Conservation (phyloP, 73 alveolate species). For the Uronychia setigera region DNA sequence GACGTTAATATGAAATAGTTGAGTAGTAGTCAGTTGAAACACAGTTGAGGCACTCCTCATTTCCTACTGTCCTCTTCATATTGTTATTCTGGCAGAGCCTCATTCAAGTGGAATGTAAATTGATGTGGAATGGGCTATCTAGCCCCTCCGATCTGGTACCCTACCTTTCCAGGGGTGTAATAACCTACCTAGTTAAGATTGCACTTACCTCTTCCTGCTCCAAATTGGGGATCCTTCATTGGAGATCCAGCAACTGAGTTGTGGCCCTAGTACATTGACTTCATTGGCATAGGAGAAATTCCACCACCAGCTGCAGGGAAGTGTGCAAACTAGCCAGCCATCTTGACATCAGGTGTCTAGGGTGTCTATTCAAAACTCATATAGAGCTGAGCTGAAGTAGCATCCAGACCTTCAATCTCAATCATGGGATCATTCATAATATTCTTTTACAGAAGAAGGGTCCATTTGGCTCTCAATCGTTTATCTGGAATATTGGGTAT, state of each 20-base stretch:
- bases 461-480: slow-evolving; percentile 54
- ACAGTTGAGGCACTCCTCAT: no score
- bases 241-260: neutral
- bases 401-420: slow-evolving; percentile 10
- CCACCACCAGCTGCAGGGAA: neutral
- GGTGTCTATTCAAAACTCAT: neutral
- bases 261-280: neutral
- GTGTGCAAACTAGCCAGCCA: neutral
- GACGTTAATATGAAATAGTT: no score
- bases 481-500: slow-evolving; percentile 52
- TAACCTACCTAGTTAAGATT: neutral
- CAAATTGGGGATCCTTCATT: neutral
- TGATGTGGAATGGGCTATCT: neutral
- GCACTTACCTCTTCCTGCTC: neutral
- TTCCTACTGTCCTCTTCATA: no score
- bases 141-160: neutral
- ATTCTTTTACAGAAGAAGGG: slow-evolving; percentile 3
- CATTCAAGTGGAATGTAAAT: neutral
- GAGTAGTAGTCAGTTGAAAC: no score
- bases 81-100: neutral
- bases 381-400: neutral
- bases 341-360: neutral
- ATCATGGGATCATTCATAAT: neutral
- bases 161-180: neutral
- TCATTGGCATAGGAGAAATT: neutral